Conservation (phyloP, 2,329 filamentous ascomycete species). For the Colletotrichum camelliae region DNA sequence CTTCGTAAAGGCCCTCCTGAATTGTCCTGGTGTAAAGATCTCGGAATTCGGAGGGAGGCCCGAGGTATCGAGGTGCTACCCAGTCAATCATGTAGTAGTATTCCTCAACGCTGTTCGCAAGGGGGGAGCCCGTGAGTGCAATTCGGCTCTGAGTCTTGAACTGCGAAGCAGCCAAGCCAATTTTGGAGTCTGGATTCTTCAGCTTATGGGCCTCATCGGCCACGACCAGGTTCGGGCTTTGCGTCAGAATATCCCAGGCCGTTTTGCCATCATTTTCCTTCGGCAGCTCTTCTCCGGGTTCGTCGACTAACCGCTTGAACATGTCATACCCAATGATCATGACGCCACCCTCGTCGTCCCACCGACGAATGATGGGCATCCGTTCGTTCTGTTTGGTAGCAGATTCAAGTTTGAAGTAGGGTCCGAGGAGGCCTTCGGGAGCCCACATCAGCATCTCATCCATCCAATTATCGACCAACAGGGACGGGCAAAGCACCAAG, state of each 20-base stretch:
- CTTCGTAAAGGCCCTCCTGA: slow-evolving; percentile 69
- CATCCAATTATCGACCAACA: slow-evolving; percentile 81
- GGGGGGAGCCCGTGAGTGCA: slow-evolving; percentile 84
- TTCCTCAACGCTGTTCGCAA: slow-evolving; percentile 84
- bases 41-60: slow-evolving; percentile 70
- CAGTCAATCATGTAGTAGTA: slow-evolving; percentile 90
- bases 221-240: slow-evolving; percentile 74
- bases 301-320: slow-evolving; percentile 52
- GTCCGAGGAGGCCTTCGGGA: slow-evolving; percentile 59
- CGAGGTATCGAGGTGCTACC: slow-evolving; percentile 82
- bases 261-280: not conserved
- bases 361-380: slow-evolving; percentile 53
- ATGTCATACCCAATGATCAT: slow-evolving; percentile 79
- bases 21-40: slow-evolving; percentile 77
- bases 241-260: slow-evolving; percentile 52
- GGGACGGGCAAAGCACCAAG: slow-evolving; percentile 77
- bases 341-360: slow-evolving; percentile 72
- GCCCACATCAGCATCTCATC: slow-evolving; percentile 79
- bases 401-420: slow-evolving; percentile 60
- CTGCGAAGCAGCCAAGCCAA: slow-evolving; percentile 57
- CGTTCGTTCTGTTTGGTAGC: slow-evolving; percentile 41
- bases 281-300: slow-evolving; percentile 32
- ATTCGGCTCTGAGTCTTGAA: slow-evolving; percentile 76
- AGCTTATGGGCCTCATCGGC: slow-evolving; percentile 86
- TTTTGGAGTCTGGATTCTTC: slow-evolving; percentile 66